Evolutionary conservation across 2,329 filamentous ascomycete genomes (phyloP).

Genomic region (Davidsoniella neocaledoniae): DNA sequence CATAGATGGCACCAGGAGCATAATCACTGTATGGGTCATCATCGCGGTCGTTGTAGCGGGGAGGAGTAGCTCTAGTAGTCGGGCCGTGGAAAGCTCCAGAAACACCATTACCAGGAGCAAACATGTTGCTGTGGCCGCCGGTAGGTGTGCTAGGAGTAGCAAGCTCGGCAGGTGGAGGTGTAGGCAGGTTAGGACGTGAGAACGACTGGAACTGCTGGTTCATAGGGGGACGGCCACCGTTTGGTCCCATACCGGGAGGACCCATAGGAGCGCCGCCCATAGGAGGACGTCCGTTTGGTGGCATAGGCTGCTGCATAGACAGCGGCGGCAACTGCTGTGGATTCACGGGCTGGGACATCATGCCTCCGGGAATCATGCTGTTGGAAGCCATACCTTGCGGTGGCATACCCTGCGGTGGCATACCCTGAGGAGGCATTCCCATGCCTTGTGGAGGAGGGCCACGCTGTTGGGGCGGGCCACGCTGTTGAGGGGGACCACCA

Average conservation of each 20-base stretch:
- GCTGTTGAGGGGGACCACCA: not conserved
- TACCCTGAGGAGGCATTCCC: conserved; percentile 1
- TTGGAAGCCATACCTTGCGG: conserved; percentile 4
- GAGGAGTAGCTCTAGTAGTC: not conserved
- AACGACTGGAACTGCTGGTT: conserved; percentile 9
- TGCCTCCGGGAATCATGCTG: conserved; percentile 1
- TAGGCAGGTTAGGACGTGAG: conserved; percentile 7
- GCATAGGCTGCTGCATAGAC: conserved; percentile 2
- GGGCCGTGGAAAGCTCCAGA: conserved; percentile 3
- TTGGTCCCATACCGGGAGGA: conserved; percentile 3
- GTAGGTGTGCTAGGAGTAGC: conserved; percentile 1
- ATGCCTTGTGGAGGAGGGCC: not conserved
- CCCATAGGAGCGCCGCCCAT: not conserved
- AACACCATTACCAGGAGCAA: conserved; percentile 7
- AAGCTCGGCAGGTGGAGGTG: conserved; percentile 3
- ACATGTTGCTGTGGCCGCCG: not conserved
- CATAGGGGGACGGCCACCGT: conserved; percentile 2
- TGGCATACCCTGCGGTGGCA: not conserved
- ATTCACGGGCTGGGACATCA: not conserved
- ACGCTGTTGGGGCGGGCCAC: not conserved
- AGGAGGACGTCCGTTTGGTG: conserved; percentile 2
- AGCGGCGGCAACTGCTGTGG: no score
- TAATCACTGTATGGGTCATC: conserved; percentile 6
- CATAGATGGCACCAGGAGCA: conserved; percentile 10
- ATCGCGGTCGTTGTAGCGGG: not conserved